Evolutionary conservation across 257 asterid species (phyloP), one percentile per base, ranked within the genome.

Genomic region (Voacanga thouarsii): DNA sequence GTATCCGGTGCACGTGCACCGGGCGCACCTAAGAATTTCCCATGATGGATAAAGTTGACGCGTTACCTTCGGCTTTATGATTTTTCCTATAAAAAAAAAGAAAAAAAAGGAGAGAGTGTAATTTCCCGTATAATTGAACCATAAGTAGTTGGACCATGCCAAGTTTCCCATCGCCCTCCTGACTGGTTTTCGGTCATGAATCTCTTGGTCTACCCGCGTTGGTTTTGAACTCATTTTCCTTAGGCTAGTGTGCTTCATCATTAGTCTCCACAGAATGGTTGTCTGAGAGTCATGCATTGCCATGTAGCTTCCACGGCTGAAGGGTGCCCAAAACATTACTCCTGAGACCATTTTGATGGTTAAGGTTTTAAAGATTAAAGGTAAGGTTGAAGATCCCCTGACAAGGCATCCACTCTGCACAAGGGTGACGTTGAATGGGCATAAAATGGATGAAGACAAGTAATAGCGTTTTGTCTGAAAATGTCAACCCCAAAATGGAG

Each of bases 401-500:
- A 53, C 59, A 15, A n/a, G 47, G 12, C 12, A 37, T 65, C 41
- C 71, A 30, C 47, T 15, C 24, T 33, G 47, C 71, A 67, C 19
- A 41, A 41, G 26, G 49, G 53, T 9, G 53, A 18, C 7, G n/a
- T 33, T 30, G n/a, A 64, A 14, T 6, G n/a, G 45, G 45, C 70
- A 64, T 16, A 64, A 64, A 5, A 37, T 39, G 71, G 47, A 18
- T 2, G 15, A 18, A 10, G 72, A 21, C 12, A 8, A 39, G 26
- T 12, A 16, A 4, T 2, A 68, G 5, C 15, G 4, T 41, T 19
- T 11, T 63, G 6, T 37, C 30, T 10, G 14, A 68, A 41, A 68
- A 41, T 19, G 53, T 68, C 30, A 39, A 41, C 33, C 53, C 53
- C 73, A 64, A 30, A 30, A 23, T 79, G 69, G 56, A 79, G 53